Conservation (phyloP, 257 asterid genomes). For the Solanum lycopersicoides region DNA sequence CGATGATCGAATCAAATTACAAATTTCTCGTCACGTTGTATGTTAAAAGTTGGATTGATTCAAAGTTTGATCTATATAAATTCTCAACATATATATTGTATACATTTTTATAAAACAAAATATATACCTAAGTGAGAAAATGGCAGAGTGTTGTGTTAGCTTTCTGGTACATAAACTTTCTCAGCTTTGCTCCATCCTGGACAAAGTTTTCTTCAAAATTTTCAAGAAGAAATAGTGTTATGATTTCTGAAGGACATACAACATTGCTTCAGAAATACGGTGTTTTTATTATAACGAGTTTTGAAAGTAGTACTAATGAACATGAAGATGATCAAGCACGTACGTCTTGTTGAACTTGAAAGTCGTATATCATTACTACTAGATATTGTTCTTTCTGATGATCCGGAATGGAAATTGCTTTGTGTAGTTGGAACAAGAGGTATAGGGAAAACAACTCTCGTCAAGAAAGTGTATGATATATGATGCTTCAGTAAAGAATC, state of each 20-base stretch:
- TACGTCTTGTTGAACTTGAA: slow-evolving; percentile 5
- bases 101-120: no score
- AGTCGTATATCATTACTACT: slow-evolving; percentile 2
- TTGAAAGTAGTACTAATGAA: not conserved
- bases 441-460: slow-evolving; percentile 21
- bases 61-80: no score
- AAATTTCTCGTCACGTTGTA: no score
- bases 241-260: not conserved
- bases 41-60: no score
- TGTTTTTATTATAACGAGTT: not conserved
- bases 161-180: not conserved
- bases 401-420: not conserved
- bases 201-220: no score
- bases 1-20: no score
- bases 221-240: no score
- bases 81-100: not conserved
- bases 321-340: not conserved
- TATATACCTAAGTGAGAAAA: not conserved
- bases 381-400: not conserved
- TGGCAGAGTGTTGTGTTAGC: slow-evolving; percentile 14
- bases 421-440: slow-evolving; percentile 23
- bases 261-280: not conserved
- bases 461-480: slow-evolving; percentile 11
- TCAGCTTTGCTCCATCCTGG: no score
- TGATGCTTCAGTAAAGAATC: slow-evolving; percentile 1